Base-by-base conservation (phyloP, 2,329 filamentous ascomycete genomes). In the Exophiala dermatitidis region DNA sequence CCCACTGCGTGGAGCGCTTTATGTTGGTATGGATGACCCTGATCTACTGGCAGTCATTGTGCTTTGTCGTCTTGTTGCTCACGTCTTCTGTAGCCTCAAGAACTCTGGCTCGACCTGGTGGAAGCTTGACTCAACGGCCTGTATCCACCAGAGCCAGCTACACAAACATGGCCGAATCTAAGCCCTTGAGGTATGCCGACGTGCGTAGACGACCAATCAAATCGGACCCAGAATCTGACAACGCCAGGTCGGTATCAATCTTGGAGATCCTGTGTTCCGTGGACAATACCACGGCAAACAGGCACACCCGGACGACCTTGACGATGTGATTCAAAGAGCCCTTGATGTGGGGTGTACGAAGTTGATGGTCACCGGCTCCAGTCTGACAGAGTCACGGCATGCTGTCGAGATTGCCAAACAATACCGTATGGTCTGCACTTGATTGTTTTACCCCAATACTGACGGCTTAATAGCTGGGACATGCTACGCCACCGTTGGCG, bases 361-460 rank as follows among this genome's bases (percentile, higher is more conserved):
- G 65, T 81, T 98, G 64, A 91, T 98, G 75, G 81, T 97, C 33
- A 98, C 93, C 0, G 93, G 93, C 19, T 95, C 90, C 1, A 88
- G 93, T 66, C 77, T 97, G 46, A 74, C 77, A 48, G 90, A 90
- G 69, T 90, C 88, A 1, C 73, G 80, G 58, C 81, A 87, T 59
- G 90, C 89, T 0, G 72, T 95, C 6, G 72, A 83, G 41, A 76
- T 97, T 30, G 83, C 90, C 2, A 76, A 82, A 62, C 77, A 85
- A 61, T 84, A 91, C 66, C 83, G 88, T 91, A 73, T 57, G 83
- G 1, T 12, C 10, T 19, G 19, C 9, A 37, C 7, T 3, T 7
- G 19, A 12, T 30, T 6, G 12, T 5, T 29, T 36, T 8, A 8
- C 3, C 28, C 31, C n/a, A 28, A 32, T 30, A 57, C 42, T 60